A percentile compares a stretch with the other conserved stretches of the same genome.
phyloP scores from a whole-genome alignment of 345 rosid genomes.

The Hevea brasiliensis region DNA sequence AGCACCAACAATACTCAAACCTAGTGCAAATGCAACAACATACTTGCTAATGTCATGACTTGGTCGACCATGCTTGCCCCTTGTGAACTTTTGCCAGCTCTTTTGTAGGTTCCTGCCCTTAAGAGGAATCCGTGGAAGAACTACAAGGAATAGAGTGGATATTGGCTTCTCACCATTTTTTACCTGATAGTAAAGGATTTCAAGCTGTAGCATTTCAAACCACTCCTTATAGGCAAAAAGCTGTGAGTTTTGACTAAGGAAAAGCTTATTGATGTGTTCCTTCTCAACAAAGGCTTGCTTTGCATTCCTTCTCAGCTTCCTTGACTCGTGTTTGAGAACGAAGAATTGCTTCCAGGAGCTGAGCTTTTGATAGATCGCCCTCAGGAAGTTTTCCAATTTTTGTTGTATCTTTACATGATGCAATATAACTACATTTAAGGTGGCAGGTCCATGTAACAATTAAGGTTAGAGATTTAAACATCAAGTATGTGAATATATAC shows the following conservation, averaged over 20 bases:
- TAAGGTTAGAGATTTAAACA: background rate
- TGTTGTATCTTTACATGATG: slow-evolving; percentile 22
- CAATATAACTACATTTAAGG: slow-evolving; percentile 16
- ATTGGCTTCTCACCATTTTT: slow-evolving; percentile 55
- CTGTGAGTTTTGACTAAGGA: slow-evolving; percentile 90
- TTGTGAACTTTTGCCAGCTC: slow-evolving; percentile 34
- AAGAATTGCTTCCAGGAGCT: slow-evolving; percentile 80
- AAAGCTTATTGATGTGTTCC: slow-evolving; percentile 71
- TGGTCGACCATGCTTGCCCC: slow-evolving; percentile 29
- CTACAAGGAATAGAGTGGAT: slow-evolving; percentile 44
- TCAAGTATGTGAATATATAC: background rate
- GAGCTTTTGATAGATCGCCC: slow-evolving; percentile 56
- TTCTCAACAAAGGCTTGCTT: slow-evolving; percentile 74
- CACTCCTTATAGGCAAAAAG: slow-evolving; percentile 91
- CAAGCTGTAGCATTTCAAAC: slow-evolving; percentile 82
- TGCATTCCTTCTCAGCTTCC: slow-evolving; percentile 93
- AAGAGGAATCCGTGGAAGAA: slow-evolving; percentile 53
- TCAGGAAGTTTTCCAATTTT: slow-evolving; percentile 38
- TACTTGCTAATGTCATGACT: slow-evolving; percentile 44
- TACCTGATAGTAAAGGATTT: slow-evolving; percentile 58
- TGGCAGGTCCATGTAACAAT: slow-evolving; percentile 5
- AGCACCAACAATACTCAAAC: slow-evolving; percentile 87
- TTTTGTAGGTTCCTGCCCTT: slow-evolving; percentile 39
- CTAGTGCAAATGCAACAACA: slow-evolving; percentile 64
- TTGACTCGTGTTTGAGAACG: slow-evolving; percentile 97